A percentile compares a stretch with the other conserved stretches of the same genome.
Conservation (phyloP, 345 rosid species). For the Eucalyptus microcorys region DNA sequence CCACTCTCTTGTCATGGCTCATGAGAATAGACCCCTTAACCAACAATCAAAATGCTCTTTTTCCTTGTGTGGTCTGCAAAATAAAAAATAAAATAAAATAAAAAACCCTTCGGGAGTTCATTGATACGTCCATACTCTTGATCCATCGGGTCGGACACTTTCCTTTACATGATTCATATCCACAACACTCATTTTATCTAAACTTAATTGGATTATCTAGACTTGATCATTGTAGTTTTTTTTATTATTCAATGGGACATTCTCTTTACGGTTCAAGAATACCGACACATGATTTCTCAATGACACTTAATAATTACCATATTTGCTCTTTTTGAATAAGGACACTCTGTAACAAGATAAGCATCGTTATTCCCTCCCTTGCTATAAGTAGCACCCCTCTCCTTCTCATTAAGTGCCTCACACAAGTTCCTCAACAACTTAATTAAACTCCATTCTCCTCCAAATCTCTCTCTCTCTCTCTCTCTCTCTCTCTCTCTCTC, state of each 20-base stretch:
- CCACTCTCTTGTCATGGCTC: background rate
- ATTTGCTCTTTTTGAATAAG: background rate
- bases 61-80: background rate
- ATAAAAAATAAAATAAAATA: background rate
- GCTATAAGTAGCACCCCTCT: background rate
- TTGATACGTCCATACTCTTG: background rate
- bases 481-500: background rate
- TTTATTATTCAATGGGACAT: background rate
- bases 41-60: background rate
- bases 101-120: background rate
- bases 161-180: too few relatives aligned
- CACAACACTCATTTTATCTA: too few relatives aligned
- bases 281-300: fast-evolving
- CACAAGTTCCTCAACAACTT: background rate
- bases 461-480: background rate
- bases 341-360: background rate
- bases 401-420: background rate
- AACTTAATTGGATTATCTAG: too few relatives aligned
- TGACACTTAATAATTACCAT: fast-evolving
- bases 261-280: fast-evolving
- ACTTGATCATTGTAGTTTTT: background rate
- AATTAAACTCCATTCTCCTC: background rate
- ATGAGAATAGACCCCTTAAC: background rate
- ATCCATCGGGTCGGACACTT: background rate
- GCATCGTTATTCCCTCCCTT: background rate